phyloP scores from a whole-genome alignment of 306 rosid genomes.

The Citrullus mucosospermus region DNA sequence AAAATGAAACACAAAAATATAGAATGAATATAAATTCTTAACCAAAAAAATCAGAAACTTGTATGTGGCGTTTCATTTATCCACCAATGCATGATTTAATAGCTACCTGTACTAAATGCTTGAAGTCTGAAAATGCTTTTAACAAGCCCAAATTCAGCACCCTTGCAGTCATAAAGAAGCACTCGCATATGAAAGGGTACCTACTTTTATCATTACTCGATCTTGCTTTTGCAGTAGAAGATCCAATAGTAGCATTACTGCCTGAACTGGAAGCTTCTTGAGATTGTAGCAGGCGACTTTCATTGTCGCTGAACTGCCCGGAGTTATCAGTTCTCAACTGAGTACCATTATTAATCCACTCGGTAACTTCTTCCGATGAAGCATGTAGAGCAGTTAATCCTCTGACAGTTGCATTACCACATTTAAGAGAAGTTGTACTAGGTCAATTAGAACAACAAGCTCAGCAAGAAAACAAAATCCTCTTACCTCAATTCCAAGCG shows the following conservation, averaged over 20 bases:
- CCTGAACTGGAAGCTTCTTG: slow-evolving; percentile 89
- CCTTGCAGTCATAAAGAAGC: slow-evolving; percentile 98
- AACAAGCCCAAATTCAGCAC: slow-evolving; percentile 90
- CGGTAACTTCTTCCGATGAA: slow-evolving; percentile 85
- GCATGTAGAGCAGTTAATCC: slow-evolving; percentile 97
- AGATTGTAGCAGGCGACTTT: slow-evolving; percentile 66
- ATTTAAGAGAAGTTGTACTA: slow-evolving; percentile 15
- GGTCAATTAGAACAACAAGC: slow-evolving; percentile 4
- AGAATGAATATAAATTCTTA: slow-evolving; percentile 2
- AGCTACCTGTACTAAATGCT: slow-evolving; percentile 90
- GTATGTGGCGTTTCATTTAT: not conserved
- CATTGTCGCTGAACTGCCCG: slow-evolving; percentile 33
- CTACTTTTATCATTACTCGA: slow-evolving; percentile 40
- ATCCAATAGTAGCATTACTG: slow-evolving; percentile 29
- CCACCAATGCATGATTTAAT: not conserved
- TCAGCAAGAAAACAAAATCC: slow-evolving; percentile 9
- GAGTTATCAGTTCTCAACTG: slow-evolving; percentile 23
- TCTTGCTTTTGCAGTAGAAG: slow-evolving; percentile 26
- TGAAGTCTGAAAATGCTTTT: slow-evolving; percentile 91
- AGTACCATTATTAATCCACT: slow-evolving; percentile 51
- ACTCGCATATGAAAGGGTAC: slow-evolving; percentile 87
- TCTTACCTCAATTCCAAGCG: slow-evolving; percentile 82
- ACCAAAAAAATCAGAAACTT: not conserved
- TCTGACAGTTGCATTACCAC: slow-evolving; percentile 31
- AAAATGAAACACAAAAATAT: not conserved